These are phyloP conservation scores for Arachis stenosperma DNA, from an alignment of 306 rosid species.

Conservation along the genomic window DNA sequence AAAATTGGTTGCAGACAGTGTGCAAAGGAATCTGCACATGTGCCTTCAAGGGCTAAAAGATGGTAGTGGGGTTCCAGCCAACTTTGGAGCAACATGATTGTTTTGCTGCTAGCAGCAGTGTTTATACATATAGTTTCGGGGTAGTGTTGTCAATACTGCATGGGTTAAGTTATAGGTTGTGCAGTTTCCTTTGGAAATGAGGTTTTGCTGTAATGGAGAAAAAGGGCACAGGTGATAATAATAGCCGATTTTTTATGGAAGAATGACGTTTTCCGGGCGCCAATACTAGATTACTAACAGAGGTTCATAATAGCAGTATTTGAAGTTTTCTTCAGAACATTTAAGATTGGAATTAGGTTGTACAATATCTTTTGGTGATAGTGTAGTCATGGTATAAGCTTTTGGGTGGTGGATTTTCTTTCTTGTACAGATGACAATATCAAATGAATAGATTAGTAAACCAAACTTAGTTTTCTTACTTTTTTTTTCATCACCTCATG, in stretches of 20 bases:
- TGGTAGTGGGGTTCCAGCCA: conserved; percentile 63
- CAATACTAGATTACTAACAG: conserved; percentile 47
- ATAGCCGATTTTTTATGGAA: conserved; percentile 29
- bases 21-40: conserved; percentile 76
- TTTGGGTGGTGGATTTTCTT: conserved; percentile 39
- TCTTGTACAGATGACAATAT: conserved; percentile 65
- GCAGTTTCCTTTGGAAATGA: conserved; percentile 33
- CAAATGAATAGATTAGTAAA: conserved; percentile 49
- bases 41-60: conserved; percentile 93
- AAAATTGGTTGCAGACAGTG: conserved; percentile 83
- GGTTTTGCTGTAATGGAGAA: conserved; percentile 40
- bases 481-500: neutral
- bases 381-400: conserved; percentile 40
- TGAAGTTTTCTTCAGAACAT: conserved; percentile 40
- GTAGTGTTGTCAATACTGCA: conserved; percentile 39
- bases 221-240: conserved; percentile 34
- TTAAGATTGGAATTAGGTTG: conserved; percentile 53
- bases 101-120: conserved; percentile 33
- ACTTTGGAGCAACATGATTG: conserved; percentile 63
- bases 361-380: conserved; percentile 49
- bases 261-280: conserved; percentile 32
- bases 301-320: conserved; percentile 42
- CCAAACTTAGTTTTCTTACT: conserved; percentile 38
- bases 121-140: conserved; percentile 31
- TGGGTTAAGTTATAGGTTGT: conserved; percentile 19